Base-by-base conservation (phyloP, 2,329 filamentous ascomycete genomes). In the Tetracladium maxilliforme region DNA sequence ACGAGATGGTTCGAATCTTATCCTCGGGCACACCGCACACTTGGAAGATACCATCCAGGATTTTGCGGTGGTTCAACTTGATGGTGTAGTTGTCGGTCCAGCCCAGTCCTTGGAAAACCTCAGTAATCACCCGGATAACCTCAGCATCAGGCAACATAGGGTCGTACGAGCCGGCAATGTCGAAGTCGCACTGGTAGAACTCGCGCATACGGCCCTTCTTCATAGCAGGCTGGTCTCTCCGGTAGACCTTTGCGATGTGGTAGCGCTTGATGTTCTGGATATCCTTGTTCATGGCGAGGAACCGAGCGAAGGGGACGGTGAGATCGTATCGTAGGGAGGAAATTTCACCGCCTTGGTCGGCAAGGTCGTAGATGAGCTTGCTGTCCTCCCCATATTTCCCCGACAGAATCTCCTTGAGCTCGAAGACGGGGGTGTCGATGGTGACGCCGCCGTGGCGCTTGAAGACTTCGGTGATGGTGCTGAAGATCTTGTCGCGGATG, bases 101-200 rank as follows among this genome's bases (percentile, higher is more conserved):
- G 12, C 74, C 77, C 18, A 94, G 60, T 23, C 68, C 69, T 38
- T 87, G 70, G 42, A 94, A 92, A 20, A 92, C 78, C 47, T 94
- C 84, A 40, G 70, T 73, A 24, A 81, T 70, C 36, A 94, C 84
- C 30, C 78, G 68, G 39, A 95, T 56, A 30, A 93, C 77, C 55
- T 94, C 86, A 19, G 84, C 80, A 44, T 94, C 87, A 29, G 86
- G 82, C 14, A 93, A 66, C 84, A 94, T 93, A 27, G 81, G 55
- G 47, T 93, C 87, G 56, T 83, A 92, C 21, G 58, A 61, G 32
- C 86, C 84, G 9, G 86, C 86, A 53, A 94, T 87, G 47, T 94
- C 86, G 45, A 94, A 92, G 54, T 95, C 87, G 57, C 86, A 94
- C 53, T 94, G 86, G 58, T 92, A 93, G 53, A 93, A 93, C 54